Base-by-base conservation (phyloP, 1,284 basidiomycete genomes). In the Pseudomicrostroma phylloplanum region DNA sequence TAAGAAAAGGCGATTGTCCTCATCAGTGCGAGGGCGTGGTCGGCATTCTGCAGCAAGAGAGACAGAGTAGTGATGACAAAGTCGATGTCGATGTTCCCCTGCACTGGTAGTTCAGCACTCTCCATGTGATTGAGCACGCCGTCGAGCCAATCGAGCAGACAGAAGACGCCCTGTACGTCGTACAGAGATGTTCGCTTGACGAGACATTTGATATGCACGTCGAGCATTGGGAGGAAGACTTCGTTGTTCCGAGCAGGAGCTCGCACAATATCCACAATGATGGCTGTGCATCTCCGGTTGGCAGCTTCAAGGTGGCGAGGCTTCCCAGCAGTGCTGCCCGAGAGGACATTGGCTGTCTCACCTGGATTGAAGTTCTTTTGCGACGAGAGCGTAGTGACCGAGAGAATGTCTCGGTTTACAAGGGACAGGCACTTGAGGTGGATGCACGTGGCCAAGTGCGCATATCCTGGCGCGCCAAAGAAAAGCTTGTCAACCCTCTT, bases 311-410 rank as follows among this genome's bases (percentile, higher is more conserved):
- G 62, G 55, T 74, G 70, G n/a, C 74, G 67, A 8, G 74, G 74
- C 62, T 76, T 76, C 55, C 74, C 74, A 9, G 72, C 69, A 0
- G 74, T 76, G 59, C 69, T 72, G 25, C 74, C 74, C 8, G 71
- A 71, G 1, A 76, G 65, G 41, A 76, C 74, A 48, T 76, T 76
- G 58, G 74, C 74, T 19, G 72, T 76, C 61, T 76, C 74, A 23
- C 72, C 74, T 0, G 74, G 72, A 30, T 76, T 76, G 66, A 74
- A 74, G 51, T 71, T 74, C 63, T 76, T 76, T 61, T 76, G 74
- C 55, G 72, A 74, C n/a, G 71, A 73, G 19, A 76, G 68, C 55
- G 74, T 76, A 6, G 74, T 76, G 59, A 76, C 74, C 6, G 72
- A 74, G 30, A 76, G 58, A 48, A 76, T 74, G 56, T 74, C 74